A percentile compares a stretch with the other conserved stretches of the same genome.
These are phyloP conservation scores for Microthlaspi erraticum DNA, from an alignment of 345 rosid genomes.

Conservation along the genomic window DNA sequence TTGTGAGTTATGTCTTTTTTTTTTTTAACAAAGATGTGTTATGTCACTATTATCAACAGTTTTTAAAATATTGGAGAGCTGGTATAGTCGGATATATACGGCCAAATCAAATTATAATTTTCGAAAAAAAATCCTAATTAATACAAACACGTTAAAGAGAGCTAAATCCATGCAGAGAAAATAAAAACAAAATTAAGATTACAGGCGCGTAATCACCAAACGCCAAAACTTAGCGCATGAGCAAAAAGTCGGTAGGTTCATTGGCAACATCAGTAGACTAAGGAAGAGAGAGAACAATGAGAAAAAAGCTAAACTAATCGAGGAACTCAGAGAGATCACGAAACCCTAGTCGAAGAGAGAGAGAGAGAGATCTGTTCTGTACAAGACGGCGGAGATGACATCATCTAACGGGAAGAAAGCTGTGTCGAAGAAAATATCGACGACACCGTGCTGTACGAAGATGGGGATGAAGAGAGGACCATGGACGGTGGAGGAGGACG, in stretches of 20 bases:
- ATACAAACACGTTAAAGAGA: no score
- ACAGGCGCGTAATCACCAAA: constrained; percentile 18
- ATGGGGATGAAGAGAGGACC: constrained; percentile 85
- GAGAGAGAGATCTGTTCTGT: constrained; percentile 6
- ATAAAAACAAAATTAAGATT: background rate
- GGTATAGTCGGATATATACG: background rate
- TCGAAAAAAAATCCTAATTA: no score
- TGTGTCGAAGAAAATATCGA: constrained; percentile 10
- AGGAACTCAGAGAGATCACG: constrained; percentile 35
- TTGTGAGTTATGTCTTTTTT: no score
- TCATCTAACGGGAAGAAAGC: constrained; percentile 20
- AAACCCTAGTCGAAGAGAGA: constrained; percentile 35
- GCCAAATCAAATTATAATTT: background rate
- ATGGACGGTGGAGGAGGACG: constrained; percentile 89
- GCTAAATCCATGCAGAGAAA: constrained; percentile 7
- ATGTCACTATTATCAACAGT: constrained; percentile 11
- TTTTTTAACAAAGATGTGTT: no score
- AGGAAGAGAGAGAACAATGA: constrained; percentile 11
- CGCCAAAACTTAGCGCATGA: constrained; percentile 26
- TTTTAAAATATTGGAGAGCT: background rate
- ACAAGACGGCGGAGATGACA: constrained; percentile 25
- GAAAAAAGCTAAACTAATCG: constrained; percentile 22
- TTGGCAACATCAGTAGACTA: constrained; percentile 40
- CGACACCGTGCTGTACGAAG: constrained; percentile 73
- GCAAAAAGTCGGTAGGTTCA: constrained; percentile 38